phyloP scores from a whole-genome alignment of 768 basidiomycete genomes.

The Trametes cubensis region DNA sequence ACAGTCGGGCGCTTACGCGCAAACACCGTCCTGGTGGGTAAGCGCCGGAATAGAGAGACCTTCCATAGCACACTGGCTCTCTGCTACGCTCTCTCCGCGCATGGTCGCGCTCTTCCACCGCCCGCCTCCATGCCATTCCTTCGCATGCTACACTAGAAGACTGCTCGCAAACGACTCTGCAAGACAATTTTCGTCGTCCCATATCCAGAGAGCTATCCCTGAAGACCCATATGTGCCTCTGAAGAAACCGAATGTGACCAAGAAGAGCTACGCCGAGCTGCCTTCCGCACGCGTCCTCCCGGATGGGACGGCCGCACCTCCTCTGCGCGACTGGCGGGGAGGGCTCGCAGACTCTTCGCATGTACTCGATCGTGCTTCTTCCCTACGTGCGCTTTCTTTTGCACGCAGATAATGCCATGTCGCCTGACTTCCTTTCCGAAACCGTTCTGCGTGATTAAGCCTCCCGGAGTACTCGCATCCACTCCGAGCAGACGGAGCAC shows the following conservation, averaged over 20 bases:
- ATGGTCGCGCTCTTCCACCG: slow-evolving; percentile 26
- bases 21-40: neutral
- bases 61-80: neutral
- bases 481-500: neutral
- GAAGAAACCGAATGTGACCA: slow-evolving; percentile 37
- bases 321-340: slow-evolving; percentile 47
- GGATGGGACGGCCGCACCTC: slow-evolving; percentile 46
- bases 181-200: neutral
- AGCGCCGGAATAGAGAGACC: neutral
- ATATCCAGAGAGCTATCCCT: neutral
- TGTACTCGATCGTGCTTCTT: slow-evolving; percentile 7
- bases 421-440: slow-evolving; percentile 1
- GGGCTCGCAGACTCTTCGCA: slow-evolving; percentile 28
- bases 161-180: neutral
- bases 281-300: slow-evolving; percentile 49
- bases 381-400: slow-evolving; percentile 23
- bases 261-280: slow-evolving; percentile 60
- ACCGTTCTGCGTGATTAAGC: neutral
- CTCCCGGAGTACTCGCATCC: neutral
- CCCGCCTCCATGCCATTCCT: slow-evolving; percentile 6
- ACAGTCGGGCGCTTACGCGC: slow-evolving; percentile 15
- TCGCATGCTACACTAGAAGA: slow-evolving; percentile 11
- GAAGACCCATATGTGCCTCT: slow-evolving; percentile 4
- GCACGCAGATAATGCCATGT: slow-evolving; percentile 5
- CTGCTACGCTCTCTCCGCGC: slow-evolving; percentile 14